These are phyloP conservation scores for Orbilia ellipsospora DNA, from an alignment of 2,329 filamentous ascomycete genomes.

Conservation along the genomic window DNA sequence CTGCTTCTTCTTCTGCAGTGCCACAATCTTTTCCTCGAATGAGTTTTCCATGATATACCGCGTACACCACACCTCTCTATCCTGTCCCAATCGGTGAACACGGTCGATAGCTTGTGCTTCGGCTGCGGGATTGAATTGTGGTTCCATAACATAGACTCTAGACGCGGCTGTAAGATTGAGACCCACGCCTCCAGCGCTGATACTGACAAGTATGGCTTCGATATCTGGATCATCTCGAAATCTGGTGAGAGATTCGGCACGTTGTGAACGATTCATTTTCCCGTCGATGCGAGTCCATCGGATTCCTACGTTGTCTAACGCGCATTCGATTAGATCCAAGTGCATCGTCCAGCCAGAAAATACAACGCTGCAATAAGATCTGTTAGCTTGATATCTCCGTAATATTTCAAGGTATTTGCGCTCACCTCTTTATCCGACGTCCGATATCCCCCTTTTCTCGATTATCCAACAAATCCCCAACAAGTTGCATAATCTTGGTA, in stretches of 20 bases:
- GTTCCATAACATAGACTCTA: conserved; percentile 97
- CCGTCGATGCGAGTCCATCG: conserved; percentile 60
- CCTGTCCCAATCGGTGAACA: conserved; percentile 90
- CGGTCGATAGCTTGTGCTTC: conserved; percentile 93
- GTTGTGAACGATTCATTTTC: conserved; percentile 54
- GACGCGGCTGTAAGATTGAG: conserved; percentile 61
- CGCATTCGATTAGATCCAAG: conserved; percentile 56
- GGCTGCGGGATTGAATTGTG: conserved; percentile 94
- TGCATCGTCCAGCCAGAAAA: conserved; percentile 60
- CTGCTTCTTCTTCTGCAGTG: conserved; percentile 91
- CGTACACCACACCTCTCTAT: conserved; percentile 83
- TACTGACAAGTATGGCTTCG: conserved; percentile 60
- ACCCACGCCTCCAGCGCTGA: conserved; percentile 61
- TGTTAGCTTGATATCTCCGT: conserved; percentile 75
- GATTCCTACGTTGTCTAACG: conserved; percentile 59
- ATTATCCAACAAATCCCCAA: conserved; percentile 77
- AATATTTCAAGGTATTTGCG: conserved; percentile 72
- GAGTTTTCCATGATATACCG: conserved; percentile 76
- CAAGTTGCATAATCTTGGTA: conserved; percentile 86
- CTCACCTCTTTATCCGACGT: conserved; percentile 77
- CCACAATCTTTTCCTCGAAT: conserved; percentile 93
- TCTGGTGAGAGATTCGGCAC: conserved; percentile 56
- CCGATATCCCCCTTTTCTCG: conserved; percentile 73
- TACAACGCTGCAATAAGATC: conserved; percentile 66
- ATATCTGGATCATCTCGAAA: conserved; percentile 58